Conservation (phyloP, 139 green algal genomes). For the Coelastrella sp. region DNA sequence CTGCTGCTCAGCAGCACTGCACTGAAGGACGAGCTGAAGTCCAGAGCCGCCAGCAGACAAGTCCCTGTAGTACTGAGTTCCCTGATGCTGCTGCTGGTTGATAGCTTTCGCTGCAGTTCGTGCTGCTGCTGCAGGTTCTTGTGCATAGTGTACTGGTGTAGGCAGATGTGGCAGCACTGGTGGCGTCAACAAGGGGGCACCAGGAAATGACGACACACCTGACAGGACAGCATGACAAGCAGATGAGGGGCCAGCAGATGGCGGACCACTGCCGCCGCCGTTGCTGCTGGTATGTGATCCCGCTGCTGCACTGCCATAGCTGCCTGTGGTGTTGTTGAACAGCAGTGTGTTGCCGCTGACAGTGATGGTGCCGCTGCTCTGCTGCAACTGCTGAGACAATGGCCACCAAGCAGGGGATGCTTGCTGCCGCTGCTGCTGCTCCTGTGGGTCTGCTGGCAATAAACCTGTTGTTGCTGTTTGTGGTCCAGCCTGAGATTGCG, state of each 20-base stretch:
- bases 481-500: background rate
- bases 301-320: background rate
- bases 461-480: background rate
- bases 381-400: background rate
- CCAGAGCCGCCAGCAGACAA: background rate
- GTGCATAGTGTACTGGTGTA: background rate
- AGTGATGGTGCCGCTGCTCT: background rate
- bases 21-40: constrained; percentile 4
- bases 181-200: background rate
- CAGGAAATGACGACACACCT: background rate
- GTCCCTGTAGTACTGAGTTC: background rate
- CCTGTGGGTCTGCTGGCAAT: background rate
- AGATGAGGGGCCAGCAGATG: background rate
- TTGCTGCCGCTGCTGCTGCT: background rate
- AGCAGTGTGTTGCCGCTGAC: background rate
- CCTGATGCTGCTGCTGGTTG: background rate
- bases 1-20: background rate
- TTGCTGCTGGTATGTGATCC: background rate
- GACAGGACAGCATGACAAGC: background rate
- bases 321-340: background rate
- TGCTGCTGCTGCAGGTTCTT: background rate
- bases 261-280: background rate
- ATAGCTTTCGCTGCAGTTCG: background rate
- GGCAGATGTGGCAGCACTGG: background rate
- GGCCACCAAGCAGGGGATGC: background rate